Base-by-base conservation (phyloP, 140 eudicot species). In the Oenanthe javanica region DNA sequence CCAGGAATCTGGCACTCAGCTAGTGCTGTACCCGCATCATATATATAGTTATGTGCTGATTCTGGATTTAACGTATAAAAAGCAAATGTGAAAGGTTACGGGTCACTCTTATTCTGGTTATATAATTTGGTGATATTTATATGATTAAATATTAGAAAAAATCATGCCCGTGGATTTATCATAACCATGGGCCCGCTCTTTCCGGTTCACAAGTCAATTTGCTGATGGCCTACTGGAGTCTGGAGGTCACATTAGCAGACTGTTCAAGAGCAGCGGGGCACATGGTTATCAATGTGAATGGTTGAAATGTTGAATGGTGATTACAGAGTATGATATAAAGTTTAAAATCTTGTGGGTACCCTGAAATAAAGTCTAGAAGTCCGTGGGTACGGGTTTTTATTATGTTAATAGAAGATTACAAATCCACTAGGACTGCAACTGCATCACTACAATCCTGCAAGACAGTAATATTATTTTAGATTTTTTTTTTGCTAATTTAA, bases 201-300 rank as follows among this genome's bases (percentile, higher is more conserved):
- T 59, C 31, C 23, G 38, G 70, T 61, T 36, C 9, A 61, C 38
- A 9, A 61, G 38, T 61, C 70, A 61, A 9, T 61, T 71, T 7
- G 23, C 13, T 14, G 43, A 15, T 71, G 75, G 23, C 46, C 50
- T 71, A 42, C 72, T 64, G 72, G 42, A 64, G 72, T 16, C 72
- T 64, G 72, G 43, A 64, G 72, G 42, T 64, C 72, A 25, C 43
- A 9, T 27, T 11, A 27, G 40, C 16, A 64, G 72, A 1, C 10
- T 59, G 19, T 4, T 31, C 46, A 31, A 31, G 43, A 67, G 73
- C 43, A 25, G 46, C 40, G 40, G 6, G 46, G 73, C 73, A 67
- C 73, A 67, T 67, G 73, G 73, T 25, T 11, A 67, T 67, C 73
- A 67, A 67, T 67, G 73, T 67, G 73, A 67, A 67, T 12, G 73